Base-by-base conservation (phyloP, 768 basidiomycete species). In the Tulasnella sp. region DNA sequence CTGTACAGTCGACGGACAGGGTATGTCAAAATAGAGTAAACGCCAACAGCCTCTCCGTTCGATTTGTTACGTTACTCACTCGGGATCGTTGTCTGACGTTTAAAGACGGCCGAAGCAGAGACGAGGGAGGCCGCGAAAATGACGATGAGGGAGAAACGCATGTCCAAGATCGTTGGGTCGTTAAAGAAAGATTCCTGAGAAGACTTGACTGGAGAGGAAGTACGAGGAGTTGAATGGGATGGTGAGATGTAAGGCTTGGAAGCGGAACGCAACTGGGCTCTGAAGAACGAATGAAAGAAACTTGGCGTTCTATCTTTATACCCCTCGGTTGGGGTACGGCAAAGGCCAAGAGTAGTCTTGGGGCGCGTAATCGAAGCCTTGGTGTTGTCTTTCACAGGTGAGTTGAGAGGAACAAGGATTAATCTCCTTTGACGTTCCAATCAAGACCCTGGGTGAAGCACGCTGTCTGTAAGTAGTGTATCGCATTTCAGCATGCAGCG, bases 131-230 rank as follows among this genome's bases (percentile, higher is more conserved):
- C 78, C 82, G 86, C 83, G 80, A 86, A 84, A 83, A 84, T 62
- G 81, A 84, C 71, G 80, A 85, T 83, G 82, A 87, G 52, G 80
- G 88, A 84, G 87, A 89, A 88, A 84, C 88, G 91, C 92, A 92
- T 92, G 78, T 72, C 88, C 81, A 79, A 75, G 78, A 76, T 48
- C 34, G 39, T 75, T 16, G 62, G 7, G 62, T 68, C 31, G 62
- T 68, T 6, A 18, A 36, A 18, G 62, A 6, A 34, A 5, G 9
- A 68, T 12, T 31, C 3, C 9, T 7, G 31, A 12, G 31, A 18
- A 19, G 5, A 18, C 3, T 68, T 10, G 18, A 34, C 12, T 27
- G 16, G 62, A 68, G n/a, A 34, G 8, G 31, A 27, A 68, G 34
- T 5, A 68, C 9, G 0, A 34, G 31, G 36, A 2, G 31, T 34